Percentiles rank a stretch among this genome's conserved stretches.
phyloP scores from a whole-genome alignment of 495 filamentous ascomycete genomes.

The Bacidia rubella region DNA sequence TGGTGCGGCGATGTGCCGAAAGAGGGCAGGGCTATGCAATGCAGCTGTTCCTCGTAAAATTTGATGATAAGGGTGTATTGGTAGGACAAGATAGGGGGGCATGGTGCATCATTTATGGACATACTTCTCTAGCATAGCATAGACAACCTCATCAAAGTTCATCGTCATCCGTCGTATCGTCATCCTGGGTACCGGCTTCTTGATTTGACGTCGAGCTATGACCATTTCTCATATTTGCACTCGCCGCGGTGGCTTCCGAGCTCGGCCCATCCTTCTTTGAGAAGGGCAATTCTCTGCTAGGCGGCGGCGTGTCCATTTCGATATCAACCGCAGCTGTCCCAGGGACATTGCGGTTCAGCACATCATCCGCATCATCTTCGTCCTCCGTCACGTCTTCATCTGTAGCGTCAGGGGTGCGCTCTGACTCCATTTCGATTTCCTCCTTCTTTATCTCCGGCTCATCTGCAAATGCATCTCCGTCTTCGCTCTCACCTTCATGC shows the following conservation, averaged over 20 bases:
- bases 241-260: not conserved
- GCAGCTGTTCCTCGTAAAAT: slow-evolving; percentile 46
- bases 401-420: slow-evolving; percentile 5
- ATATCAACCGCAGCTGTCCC: not conserved
- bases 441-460: slow-evolving; percentile 11
- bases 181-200: slow-evolving; percentile 14
- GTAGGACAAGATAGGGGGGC: too few species aligned
- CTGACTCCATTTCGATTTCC: slow-evolving; percentile 2
- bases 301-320: slow-evolving; percentile 17
- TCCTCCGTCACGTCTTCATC: slow-evolving; percentile 20
- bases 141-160: slow-evolving; percentile 36
- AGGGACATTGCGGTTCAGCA: not conserved
- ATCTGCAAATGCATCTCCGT: slow-evolving; percentile 12
- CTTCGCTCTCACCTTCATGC: slow-evolving; percentile 9
- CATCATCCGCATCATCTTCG: slow-evolving; percentile 10
- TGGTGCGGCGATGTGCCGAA: slow-evolving; percentile 82
- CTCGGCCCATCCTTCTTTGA: slow-evolving; percentile 10
- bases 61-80: not conserved
- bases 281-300: slow-evolving; percentile 31
- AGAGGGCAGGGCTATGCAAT: slow-evolving; percentile 68
- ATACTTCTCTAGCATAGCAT: too few species aligned
- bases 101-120: too few species aligned
- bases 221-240: not conserved
- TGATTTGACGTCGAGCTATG: slow-evolving; percentile 1
- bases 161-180: slow-evolving; percentile 35